Evolutionary conservation across 2,329 filamentous ascomycete genomes (phyloP), one percentile per base, ranked within the genome.

Genomic region (Colletotrichum sojae): DNA sequence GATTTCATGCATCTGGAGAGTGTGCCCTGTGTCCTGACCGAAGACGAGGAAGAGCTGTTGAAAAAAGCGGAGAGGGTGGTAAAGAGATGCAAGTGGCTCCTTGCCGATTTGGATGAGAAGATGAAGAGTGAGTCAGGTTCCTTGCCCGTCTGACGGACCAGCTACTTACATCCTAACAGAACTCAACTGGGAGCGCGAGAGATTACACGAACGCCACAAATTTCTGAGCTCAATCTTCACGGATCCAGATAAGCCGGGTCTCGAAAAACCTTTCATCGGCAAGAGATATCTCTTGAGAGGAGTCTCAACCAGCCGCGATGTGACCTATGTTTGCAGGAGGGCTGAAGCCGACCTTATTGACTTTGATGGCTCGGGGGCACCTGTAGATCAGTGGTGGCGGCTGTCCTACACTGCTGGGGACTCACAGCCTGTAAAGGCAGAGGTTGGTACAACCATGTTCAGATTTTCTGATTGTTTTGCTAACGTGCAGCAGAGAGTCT

Each of bases 311-410:
- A 80, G 80, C 0, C 77, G 78, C 13, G 82, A 85, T 57, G 76
- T 86, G 1, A 80, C 85, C 10, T 89, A 87, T 71, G 78, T 89
- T 40, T 88, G 86, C 72, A 81, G 80, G 66, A 79, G 83, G 45
- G 73, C 78, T 16, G 81, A 82, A 62, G 75, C 76, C 5, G 79
- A 83, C 58, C 73, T 84, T 39, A 82, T 84, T 57, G 82, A 85
- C 16, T 55, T 84, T n/a, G 80, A 77, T 1, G 81, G 79, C 39
- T 67, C 71, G 4, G 59, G 78, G 3, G 71, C 73, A 22, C 67
- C 75, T 4, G 71, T 70, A 16, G 86, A 88, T 60, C 86, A 88
- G 73, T 89, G 87, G 87, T 89, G 87, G 87, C 83, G 83, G 71
- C 77, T 89, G 53, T 78, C 82, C 43, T 86, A 84, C 70, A 75